Conservation (phyloP, 2,329 filamentous ascomycete genomes). For the Aspergillus sp. region DNA sequence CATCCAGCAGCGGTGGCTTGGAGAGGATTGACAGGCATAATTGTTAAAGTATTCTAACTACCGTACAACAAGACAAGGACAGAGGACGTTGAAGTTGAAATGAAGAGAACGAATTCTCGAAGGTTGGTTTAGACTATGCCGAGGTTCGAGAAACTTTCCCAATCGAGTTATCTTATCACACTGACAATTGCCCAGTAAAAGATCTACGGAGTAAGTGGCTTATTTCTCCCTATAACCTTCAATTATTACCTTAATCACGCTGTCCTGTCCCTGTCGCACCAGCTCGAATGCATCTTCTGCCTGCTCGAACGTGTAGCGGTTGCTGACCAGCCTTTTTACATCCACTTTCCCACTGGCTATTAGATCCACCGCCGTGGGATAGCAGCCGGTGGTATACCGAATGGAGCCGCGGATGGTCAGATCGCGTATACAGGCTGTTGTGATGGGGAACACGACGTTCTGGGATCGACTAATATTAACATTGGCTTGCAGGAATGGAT, state of each 20-base stretch:
- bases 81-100: background rate
- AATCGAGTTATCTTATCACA: background rate
- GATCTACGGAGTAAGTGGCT: background rate
- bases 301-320: conserved; percentile 38
- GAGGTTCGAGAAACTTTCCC: background rate
- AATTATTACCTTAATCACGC: conserved; percentile 40
- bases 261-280: conserved; percentile 32
- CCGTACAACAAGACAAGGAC: too few relatives aligned
- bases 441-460: conserved; percentile 47
- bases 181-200: too few relatives aligned
- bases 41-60: too few relatives aligned
- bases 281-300: conserved; percentile 43
- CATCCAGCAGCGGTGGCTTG: conserved; percentile 4
- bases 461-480: conserved; percentile 4
- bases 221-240: conserved; percentile 22
- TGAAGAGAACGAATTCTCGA: background rate
- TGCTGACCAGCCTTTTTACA: conserved; percentile 33
- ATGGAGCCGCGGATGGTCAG: conserved; percentile 46
- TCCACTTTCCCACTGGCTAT: conserved; percentile 41
- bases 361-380: conserved; percentile 43
- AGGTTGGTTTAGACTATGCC: background rate
- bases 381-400: conserved; percentile 45
- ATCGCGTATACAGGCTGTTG: conserved; percentile 41
- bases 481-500: background rate
- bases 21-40: background rate